Evolutionary conservation across 306 rosid genomes (phyloP).

Genomic region (Cucumis hystrix): DNA sequence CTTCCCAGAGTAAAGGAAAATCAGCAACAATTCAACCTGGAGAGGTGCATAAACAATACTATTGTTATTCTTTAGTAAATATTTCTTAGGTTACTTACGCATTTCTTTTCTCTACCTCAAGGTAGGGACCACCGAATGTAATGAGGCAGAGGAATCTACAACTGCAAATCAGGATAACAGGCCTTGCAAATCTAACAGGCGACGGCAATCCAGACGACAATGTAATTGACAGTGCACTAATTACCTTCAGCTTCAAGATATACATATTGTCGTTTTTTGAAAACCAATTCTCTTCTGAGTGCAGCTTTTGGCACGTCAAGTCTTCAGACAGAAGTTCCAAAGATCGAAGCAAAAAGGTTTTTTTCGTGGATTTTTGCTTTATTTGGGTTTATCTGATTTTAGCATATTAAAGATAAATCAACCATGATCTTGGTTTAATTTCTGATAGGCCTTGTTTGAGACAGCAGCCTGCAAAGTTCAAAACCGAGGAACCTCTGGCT

Average conservation of each 20-base stretch:
- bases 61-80: background rate
- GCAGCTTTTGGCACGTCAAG: constrained; percentile 47
- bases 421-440: constrained; percentile 1
- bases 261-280: background rate
- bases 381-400: constrained; percentile 9
- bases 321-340: constrained; percentile 20
- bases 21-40: constrained; percentile 13
- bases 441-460: constrained; percentile 32
- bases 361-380: constrained; percentile 13
- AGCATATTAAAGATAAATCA: too few species aligned
- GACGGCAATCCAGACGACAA: constrained; percentile 29
- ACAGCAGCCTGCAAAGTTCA: constrained; percentile 32
- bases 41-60: constrained; percentile 25
- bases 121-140: constrained; percentile 22
- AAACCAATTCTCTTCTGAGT: background rate
- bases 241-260: background rate
- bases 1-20: constrained; percentile 22
- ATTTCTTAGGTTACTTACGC: background rate
- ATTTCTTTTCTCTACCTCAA: constrained; percentile 12
- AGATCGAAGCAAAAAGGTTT: constrained; percentile 41
- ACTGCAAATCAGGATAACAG: constrained; percentile 12
- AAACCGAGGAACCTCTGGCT: constrained; percentile 26
- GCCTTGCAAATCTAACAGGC: constrained; percentile 22
- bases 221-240: constrained; percentile 26
- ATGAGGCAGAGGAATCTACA: constrained; percentile 23